These are phyloP conservation scores for Pichia phayaonensis DNA, from an alignment of 805 yeast genomes.

Conservation along the genomic window DNA sequence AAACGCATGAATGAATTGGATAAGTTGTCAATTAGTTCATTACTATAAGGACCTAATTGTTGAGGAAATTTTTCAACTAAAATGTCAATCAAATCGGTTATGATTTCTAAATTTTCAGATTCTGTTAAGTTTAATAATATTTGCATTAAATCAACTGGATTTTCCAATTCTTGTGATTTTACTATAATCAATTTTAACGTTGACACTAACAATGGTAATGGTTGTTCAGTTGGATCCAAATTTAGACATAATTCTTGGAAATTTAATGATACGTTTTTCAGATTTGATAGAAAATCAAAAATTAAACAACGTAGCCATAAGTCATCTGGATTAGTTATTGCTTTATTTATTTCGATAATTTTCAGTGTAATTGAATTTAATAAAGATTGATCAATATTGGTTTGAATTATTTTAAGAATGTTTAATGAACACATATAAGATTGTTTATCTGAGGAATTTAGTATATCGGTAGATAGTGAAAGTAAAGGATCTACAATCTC, in stretches of 20 bases:
- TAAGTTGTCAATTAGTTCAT: slow-evolving; percentile 53
- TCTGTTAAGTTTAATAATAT: slow-evolving; percentile 63
- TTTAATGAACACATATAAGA: slow-evolving; percentile 7
- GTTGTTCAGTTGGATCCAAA: slow-evolving; percentile 19
- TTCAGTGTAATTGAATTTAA: background rate
- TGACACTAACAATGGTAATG: slow-evolving; percentile 33
- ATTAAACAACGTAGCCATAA: slow-evolving; percentile 12
- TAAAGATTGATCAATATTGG: slow-evolving; percentile 1
- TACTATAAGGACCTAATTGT: slow-evolving; percentile 85
- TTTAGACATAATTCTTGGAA: background rate
- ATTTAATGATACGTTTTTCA: background rate
- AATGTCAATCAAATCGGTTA: slow-evolving; percentile 87
- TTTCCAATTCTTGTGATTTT: background rate
- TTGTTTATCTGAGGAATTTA: background rate
- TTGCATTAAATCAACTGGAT: slow-evolving; percentile 48
- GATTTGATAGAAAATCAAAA: slow-evolving; percentile 9
- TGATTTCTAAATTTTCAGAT: slow-evolving; percentile 73
- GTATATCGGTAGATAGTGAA: slow-evolving; percentile 3
- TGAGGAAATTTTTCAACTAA: slow-evolving; percentile 80
- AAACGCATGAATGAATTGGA: slow-evolving; percentile 67
- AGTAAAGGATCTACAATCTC: slow-evolving; percentile 5
- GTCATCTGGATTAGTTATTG: background rate
- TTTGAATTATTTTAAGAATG: slow-evolving; percentile 5
- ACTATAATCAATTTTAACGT: slow-evolving; percentile 8
- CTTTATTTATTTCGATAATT: background rate